These are phyloP conservation scores for Spatholobus suberectus DNA, from an alignment of 306 rosid species.

Conservation along the genomic window DNA sequence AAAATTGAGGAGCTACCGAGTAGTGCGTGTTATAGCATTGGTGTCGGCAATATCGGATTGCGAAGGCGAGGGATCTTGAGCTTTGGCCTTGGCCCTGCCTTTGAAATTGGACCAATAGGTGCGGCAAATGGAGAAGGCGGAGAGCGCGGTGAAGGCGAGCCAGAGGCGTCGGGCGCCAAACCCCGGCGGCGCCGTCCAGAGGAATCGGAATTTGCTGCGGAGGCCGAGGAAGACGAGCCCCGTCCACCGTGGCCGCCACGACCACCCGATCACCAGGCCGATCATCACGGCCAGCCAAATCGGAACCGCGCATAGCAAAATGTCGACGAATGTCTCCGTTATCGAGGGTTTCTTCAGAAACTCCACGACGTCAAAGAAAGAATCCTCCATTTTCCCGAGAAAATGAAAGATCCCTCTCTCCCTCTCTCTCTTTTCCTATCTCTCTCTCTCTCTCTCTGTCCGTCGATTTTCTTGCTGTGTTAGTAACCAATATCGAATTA, in stretches of 20 bases:
- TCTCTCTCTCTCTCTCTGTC: neutral
- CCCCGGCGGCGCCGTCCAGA: slow-evolving; percentile 97
- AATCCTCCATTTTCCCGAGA: slow-evolving; percentile 63
- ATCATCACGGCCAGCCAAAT: slow-evolving; percentile 99
- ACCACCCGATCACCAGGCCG: slow-evolving; percentile 90
- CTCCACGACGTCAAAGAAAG: slow-evolving; percentile 73
- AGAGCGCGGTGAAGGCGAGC: slow-evolving; percentile 92
- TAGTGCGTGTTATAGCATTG: neutral
- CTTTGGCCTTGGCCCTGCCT: slow-evolving; percentile 49
- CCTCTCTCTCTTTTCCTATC: neutral
- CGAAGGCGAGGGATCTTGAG: slow-evolving; percentile 38
- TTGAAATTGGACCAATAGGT: slow-evolving; percentile 74
- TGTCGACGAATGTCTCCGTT: slow-evolving; percentile 93
- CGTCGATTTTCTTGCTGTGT: neutral
- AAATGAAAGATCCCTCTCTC: slow-evolving; percentile 2
- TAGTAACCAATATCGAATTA: neutral
- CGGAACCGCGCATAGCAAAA: slow-evolving; percentile 92
- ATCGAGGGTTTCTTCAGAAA: slow-evolving; percentile 80
- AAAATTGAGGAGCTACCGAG: slow-evolving; percentile 39
- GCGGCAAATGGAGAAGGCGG: slow-evolving; percentile 87
- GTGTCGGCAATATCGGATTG: slow-evolving; percentile 14
- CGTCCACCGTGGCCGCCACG: slow-evolving; percentile 98
- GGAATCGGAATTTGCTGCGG: slow-evolving; percentile 81
- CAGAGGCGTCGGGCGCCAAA: slow-evolving; percentile 95
- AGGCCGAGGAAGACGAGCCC: slow-evolving; percentile 88